phyloP scores from a whole-genome alignment of 768 basidiomycete species.

The Kockovaella imperatae region DNA sequence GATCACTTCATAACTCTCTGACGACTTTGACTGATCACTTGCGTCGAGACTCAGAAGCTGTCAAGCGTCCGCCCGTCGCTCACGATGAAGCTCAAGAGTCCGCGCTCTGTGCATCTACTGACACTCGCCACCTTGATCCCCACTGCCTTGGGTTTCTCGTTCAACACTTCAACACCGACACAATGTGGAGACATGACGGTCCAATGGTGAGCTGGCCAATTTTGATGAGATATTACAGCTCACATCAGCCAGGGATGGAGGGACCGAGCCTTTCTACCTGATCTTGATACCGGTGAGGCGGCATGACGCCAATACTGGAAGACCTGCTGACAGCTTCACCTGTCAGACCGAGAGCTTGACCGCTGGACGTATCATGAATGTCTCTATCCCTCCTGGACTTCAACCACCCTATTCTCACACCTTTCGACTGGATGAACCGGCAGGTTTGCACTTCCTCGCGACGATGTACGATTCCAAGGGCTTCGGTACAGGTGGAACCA shows the following conservation, averaged over 20 bases:
- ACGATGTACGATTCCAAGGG: constrained; percentile 36
- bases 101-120: not conserved
- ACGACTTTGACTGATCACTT: no score
- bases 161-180: constrained; percentile 34
- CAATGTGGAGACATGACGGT: constrained; percentile 37
- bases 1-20: no score
- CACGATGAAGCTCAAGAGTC: no score
- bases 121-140: not conserved
- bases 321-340: not conserved
- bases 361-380: constrained; percentile 31
- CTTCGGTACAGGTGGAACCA: constrained; percentile 36
- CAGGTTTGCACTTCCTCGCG: constrained; percentile 36
- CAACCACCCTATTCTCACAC: constrained; percentile 24
- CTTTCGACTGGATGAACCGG: constrained; percentile 34
- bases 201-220: constrained; percentile 17
- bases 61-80: no score
- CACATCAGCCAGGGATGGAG: constrained; percentile 21
- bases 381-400: constrained; percentile 29
- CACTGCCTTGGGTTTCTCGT: constrained; percentile 18
- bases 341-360: constrained; percentile 18
- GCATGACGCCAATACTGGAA: not conserved
- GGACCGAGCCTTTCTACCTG: constrained; percentile 24
- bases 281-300: constrained; percentile 34
- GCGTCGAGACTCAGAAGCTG: no score
- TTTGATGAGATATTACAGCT: not conserved